Evolutionary conservation across 768 basidiomycete species (phyloP).

Genomic region (Lactifluus rugatus): DNA sequence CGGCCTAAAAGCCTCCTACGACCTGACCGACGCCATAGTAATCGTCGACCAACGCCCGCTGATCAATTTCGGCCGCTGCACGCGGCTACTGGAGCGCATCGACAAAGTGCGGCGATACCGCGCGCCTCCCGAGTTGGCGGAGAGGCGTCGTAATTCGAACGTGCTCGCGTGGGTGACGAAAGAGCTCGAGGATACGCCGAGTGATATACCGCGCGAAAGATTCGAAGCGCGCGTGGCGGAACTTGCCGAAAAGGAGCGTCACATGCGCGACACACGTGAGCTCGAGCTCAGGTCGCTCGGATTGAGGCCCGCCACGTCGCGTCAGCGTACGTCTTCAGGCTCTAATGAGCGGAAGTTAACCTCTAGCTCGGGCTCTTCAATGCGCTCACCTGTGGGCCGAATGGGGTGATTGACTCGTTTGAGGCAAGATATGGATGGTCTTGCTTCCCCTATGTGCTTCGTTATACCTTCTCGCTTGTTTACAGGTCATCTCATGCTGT

Average conservation of each 20-base stretch:
- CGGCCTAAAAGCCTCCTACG: neutral
- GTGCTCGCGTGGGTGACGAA: conserved; percentile 35
- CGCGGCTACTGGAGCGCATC: conserved; percentile 31
- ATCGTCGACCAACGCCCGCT: conserved; percentile 26
- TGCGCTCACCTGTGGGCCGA: neutral
- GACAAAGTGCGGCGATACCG: conserved; percentile 27
- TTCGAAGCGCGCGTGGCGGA: conserved; percentile 27
- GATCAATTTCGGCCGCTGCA: conserved; percentile 37
- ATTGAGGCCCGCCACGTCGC: neutral
- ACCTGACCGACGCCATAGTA: neutral
- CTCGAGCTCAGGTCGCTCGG: conserved; percentile 17
- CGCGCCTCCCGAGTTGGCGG: conserved; percentile 25
- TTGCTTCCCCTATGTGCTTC: neutral
- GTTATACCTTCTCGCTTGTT: too few relatives aligned
- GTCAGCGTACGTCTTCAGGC: neutral
- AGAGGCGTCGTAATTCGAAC: conserved; percentile 24
- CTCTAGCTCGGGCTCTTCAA: neutral
- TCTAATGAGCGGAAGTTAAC: too few relatives aligned
- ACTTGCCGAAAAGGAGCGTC: conserved; percentile 14
- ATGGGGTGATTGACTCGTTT: neutral
- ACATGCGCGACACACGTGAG: conserved; percentile 7
- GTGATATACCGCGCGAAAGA: conserved; percentile 26
- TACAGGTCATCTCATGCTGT: too few relatives aligned
- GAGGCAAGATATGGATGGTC: neutral
- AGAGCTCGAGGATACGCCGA: conserved; percentile 28